These are phyloP conservation scores for Botrytis sinoallii DNA, from an alignment of 2,329 filamentous ascomycete genomes.

Conservation along the genomic window DNA sequence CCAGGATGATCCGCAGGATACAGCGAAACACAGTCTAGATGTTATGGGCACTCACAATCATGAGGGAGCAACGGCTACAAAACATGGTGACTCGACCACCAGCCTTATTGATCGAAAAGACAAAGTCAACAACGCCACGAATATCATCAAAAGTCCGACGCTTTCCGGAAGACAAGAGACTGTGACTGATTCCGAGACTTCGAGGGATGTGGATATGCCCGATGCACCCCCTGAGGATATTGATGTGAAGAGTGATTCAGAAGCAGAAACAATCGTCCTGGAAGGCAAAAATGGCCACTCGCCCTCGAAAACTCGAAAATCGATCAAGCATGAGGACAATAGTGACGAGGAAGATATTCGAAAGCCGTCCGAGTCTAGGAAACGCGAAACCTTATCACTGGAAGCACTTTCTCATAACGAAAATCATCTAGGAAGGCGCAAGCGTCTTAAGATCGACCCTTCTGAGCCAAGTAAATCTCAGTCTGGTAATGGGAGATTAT, in stretches of 20 bases:
- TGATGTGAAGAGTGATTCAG: slow-evolving; percentile 59
- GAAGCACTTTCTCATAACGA: slow-evolving; percentile 31
- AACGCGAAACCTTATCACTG: slow-evolving; percentile 7
- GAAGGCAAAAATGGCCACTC: slow-evolving; percentile 63
- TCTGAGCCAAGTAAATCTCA: slow-evolving; percentile 11
- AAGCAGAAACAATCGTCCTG: slow-evolving; percentile 69
- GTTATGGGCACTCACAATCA: slow-evolving; percentile 36
- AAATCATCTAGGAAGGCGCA: slow-evolving; percentile 46
- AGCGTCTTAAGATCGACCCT: slow-evolving; percentile 40
- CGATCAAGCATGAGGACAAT: slow-evolving; percentile 61
- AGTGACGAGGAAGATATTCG: slow-evolving; percentile 51
- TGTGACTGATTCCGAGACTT: slow-evolving; percentile 20
- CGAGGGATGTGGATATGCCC: slow-evolving; percentile 28
- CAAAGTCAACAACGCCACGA: slow-evolving; percentile 24
- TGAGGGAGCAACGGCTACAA: slow-evolving; percentile 29
- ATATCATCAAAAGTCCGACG: slow-evolving; percentile 28
- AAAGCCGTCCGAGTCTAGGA: slow-evolving; percentile 24
- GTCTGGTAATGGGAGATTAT: slow-evolving; percentile 38
- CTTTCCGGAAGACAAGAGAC: slow-evolving; percentile 33
- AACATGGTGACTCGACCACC: slow-evolving; percentile 27
- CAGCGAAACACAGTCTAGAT: slow-evolving; percentile 35
- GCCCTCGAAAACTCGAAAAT: slow-evolving; percentile 59
- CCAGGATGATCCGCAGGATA: slow-evolving; percentile 36
- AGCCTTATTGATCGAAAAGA: slow-evolving; percentile 26
- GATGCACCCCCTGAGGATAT: slow-evolving; percentile 25